Conservation (phyloP, 208 protist genomes). For the Leishmania braziliensis region DNA sequence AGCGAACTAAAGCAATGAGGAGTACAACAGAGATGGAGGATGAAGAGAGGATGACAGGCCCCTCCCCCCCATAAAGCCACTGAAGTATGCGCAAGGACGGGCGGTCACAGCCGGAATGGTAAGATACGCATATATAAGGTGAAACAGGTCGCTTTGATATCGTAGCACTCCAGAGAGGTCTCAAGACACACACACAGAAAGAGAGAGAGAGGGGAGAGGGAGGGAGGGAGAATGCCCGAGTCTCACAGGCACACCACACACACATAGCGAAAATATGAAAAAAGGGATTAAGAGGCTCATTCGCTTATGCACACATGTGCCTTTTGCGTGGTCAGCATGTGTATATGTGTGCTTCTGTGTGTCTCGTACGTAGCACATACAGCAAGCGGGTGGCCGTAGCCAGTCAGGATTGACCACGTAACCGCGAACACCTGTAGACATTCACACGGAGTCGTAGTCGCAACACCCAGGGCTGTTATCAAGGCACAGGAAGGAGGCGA, state of each 20-base stretch:
- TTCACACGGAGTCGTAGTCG: not conserved
- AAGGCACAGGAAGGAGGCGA: too few species aligned
- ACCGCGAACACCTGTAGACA: not conserved
- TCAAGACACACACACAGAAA: not conserved
- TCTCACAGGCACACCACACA: not conserved
- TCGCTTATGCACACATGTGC: too few species aligned
- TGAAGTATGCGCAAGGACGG: not conserved
- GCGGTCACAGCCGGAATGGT: not conserved
- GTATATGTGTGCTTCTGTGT: not conserved
- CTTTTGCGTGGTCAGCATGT: not conserved
- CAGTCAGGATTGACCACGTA: not conserved
- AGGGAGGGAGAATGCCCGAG: not conserved
- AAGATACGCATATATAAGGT: not conserved
- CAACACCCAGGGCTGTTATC: not conserved
- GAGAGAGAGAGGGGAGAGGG: not conserved
- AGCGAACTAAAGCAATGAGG: not conserved
- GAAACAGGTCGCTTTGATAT: not conserved
- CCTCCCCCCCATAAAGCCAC: not conserved
- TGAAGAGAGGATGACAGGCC: not conserved
- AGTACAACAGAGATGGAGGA: not conserved
- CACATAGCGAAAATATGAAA: not conserved
- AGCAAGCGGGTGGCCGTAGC: not conserved
- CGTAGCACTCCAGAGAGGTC: not conserved
- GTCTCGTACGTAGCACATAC: too few species aligned
- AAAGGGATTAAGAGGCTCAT: not conserved